Base-by-base conservation (phyloP, 192 early-diverging fungal species). In the Entomortierella beljakovae region DNA sequence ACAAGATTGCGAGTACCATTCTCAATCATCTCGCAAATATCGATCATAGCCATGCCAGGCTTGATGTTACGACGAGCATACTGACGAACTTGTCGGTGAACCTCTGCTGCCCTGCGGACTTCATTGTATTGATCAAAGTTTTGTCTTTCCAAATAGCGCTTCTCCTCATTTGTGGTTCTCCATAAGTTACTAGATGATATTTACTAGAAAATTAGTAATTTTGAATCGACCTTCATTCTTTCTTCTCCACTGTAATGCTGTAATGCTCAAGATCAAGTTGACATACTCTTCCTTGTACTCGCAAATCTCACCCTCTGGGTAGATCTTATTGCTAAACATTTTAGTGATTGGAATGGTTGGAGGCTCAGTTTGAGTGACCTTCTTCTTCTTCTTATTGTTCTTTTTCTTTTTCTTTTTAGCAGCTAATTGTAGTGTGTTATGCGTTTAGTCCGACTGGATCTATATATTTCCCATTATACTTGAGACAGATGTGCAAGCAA, bases 11-110 rank as follows among this genome's bases (percentile, higher is more conserved):
- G 89, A 3, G 94, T 96, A 23, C 94, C 94, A 65, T 98, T 97
- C 75, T 99, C 98, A 62, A 98, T 97, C 82, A 90, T 81, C 71
- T 99, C 95, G 31, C 87, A 86, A 68, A 99, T 94, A 9, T 96
- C 94, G 32, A 92, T 96, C 93, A 98, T 92, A 18, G 90, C 86
- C 93, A 99, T 95, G 34, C 98, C 98, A 26, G 98, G 97, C 82
- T 94, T 94, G 74, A 99, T 94, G 42, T 80, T 82, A 50, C 88
- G 83, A 40, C 87, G 89, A 26, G 91, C 96, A 75, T 97, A 94
- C 51, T 80, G 61, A 31, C 98, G 93, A 6, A 98, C 98, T 53
- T 93, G 87, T 70, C 96, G 90, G 73, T 99, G 98, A 22, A 98
- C 97, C 80, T 99, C 98, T 18, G 97, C 96, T 4, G 94, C 95